Evolutionary conservation across 2,329 filamentous ascomycete genomes (phyloP).

Genomic region (Nothomitra cinnamomea): DNA sequence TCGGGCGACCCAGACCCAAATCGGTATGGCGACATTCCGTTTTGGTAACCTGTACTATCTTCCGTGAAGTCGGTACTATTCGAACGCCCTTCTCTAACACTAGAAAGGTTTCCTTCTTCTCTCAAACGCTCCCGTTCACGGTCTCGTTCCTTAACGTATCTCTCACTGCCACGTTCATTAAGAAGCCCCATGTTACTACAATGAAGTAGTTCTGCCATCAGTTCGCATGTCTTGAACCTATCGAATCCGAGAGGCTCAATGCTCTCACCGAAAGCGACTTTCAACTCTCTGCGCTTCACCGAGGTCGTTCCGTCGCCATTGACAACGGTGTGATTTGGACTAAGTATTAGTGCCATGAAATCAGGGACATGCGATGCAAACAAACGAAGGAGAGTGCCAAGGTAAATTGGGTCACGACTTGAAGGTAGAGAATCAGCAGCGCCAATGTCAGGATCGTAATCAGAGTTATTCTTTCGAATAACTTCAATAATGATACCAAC

Average conservation of each 20-base stretch:
- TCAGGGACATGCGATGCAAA: conserved; percentile 86
- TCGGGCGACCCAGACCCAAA: conserved; percentile 37
- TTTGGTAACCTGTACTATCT: conserved; percentile 26
- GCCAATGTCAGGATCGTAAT: conserved; percentile 88
- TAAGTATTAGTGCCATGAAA: conserved; percentile 82
- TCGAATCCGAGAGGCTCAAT: conserved; percentile 95
- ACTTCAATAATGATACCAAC: conserved; percentile 97
- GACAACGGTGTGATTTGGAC: conserved; percentile 41
- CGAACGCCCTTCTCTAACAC: conserved; percentile 26
- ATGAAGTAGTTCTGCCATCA: conserved; percentile 94
- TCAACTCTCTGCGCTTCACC: conserved; percentile 55
- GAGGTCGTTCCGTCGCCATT: conserved; percentile 39
- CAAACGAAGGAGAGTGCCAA: conserved; percentile 72
- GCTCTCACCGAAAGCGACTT: conserved; percentile 75
- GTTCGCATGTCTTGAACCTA: conserved; percentile 94
- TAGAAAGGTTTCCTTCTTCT: conserved; percentile 55
- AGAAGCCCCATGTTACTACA: conserved; percentile 97
- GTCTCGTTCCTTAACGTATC: conserved; percentile 66
- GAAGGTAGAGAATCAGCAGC: conserved; percentile 67
- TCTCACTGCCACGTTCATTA: conserved; percentile 81
- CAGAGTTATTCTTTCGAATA: conserved; percentile 97
- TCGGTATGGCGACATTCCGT: conserved; percentile 21
- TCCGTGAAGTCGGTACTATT: conserved; percentile 40
- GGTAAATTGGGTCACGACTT: conserved; percentile 82
- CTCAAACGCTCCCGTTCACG: conserved; percentile 65